These are phyloP conservation scores for Saururus chinensis DNA, from an alignment of 164 flowering plant genomes.

Conservation along the genomic window DNA sequence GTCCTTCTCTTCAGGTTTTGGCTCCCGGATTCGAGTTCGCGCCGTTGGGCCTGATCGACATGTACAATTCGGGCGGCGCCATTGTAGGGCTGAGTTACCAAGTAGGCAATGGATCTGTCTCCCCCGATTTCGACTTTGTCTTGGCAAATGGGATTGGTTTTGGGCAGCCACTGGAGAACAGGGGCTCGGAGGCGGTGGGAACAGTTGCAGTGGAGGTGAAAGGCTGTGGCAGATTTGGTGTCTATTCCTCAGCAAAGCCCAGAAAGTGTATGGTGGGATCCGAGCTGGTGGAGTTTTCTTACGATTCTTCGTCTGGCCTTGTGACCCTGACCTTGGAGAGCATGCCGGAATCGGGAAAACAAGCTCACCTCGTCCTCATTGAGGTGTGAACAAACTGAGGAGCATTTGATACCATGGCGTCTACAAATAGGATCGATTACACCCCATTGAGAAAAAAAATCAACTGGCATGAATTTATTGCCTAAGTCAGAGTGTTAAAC, in stretches of 20 bases:
- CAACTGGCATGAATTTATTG: too few species aligned
- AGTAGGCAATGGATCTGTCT: neutral
- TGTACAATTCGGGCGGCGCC: slow-evolving; percentile 29
- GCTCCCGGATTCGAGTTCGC: slow-evolving; percentile 56
- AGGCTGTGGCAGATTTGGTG: slow-evolving; percentile 80
- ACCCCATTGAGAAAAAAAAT: too few species aligned
- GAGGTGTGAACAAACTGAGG: slow-evolving; percentile 24
- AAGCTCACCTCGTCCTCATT: slow-evolving; percentile 36
- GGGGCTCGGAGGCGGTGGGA: slow-evolving; percentile 8
- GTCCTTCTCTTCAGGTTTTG: slow-evolving; percentile 14
- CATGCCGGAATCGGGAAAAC: slow-evolving; percentile 40
- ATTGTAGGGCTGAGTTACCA: slow-evolving; percentile 19
- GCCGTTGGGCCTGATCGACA: slow-evolving; percentile 39
- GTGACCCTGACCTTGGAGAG: slow-evolving; percentile 31
- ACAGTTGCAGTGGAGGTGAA: slow-evolving; percentile 39
- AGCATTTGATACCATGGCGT: too few species aligned
- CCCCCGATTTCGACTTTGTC: slow-evolving; percentile 5
- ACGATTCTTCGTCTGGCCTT: slow-evolving; percentile 49
- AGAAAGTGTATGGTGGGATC: slow-evolving; percentile 44
- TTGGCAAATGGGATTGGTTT: neutral
- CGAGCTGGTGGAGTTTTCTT: slow-evolving; percentile 29
- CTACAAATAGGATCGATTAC: too few species aligned
- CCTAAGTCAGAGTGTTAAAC: too few species aligned
- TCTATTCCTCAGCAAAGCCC: slow-evolving; percentile 60
- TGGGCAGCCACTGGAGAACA: slow-evolving; percentile 10